Evolutionary conservation across 305 asterid genomes (phyloP).

Genomic region (Fraxinus angustifolia): DNA sequence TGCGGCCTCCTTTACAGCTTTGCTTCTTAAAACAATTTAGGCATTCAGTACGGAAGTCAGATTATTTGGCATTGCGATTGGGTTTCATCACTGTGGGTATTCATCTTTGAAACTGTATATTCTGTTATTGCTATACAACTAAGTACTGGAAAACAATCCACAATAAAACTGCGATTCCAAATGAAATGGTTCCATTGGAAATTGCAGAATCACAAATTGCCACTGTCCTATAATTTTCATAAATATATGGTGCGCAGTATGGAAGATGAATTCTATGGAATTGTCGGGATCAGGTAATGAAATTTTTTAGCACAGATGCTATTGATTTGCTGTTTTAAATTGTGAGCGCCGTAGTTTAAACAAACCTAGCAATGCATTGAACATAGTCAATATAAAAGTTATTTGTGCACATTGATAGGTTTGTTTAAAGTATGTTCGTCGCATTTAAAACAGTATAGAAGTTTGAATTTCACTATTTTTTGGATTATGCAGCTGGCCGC

Average conservation of each 20-base stretch:
- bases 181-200: not conserved
- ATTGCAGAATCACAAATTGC: slow-evolving; percentile 76
- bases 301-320: not conserved
- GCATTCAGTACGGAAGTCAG: slow-evolving; percentile 64
- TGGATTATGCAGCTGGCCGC: slow-evolving; percentile 72
- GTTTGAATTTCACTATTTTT: slow-evolving; percentile 10
- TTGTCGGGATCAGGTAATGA: slow-evolving; percentile 83
- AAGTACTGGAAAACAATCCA: not conserved
- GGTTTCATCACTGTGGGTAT: slow-evolving; percentile 92
- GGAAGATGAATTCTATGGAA: slow-evolving; percentile 87
- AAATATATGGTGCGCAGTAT: slow-evolving; percentile 88
- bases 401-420: not conserved
- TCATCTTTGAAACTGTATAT: slow-evolving; percentile 20
- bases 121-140: not conserved
- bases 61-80: slow-evolving; percentile 74
- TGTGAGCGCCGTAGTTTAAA: not conserved
- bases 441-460: not conserved
- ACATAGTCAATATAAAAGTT: not conserved
- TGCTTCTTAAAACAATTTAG: slow-evolving; percentile 84
- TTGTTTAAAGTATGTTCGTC: not conserved
- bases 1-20: slow-evolving; percentile 48
- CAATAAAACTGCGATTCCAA: not conserved
- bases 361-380: not conserved
- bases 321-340: not conserved
- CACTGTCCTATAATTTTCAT: slow-evolving; percentile 68